Evolutionary conservation across 768 basidiomycete genomes (phyloP).

Genomic region (Saitozyma sp.): DNA sequence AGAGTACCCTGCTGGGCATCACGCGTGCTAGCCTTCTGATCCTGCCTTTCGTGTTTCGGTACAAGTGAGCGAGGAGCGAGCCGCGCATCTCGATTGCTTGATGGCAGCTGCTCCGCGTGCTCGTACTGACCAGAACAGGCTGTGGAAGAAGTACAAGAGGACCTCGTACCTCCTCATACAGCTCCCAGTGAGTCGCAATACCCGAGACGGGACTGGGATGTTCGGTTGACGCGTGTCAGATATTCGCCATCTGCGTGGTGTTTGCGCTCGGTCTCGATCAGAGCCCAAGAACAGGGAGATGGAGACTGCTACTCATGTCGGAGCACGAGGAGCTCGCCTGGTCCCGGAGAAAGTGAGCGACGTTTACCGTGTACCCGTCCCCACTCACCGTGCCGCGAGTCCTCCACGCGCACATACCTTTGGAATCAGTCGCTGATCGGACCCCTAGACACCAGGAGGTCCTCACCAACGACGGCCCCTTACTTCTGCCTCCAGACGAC

Average conservation of each 20-base stretch:
- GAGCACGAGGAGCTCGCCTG: conserved; percentile 57
- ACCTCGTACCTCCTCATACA: conserved; percentile 53
- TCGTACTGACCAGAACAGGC: conserved; percentile 26
- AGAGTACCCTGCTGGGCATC: conserved; percentile 53
- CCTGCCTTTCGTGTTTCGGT: conserved; percentile 44
- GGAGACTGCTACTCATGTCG: conserved; percentile 57
- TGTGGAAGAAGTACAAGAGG: conserved; percentile 54
- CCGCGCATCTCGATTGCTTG: too few species aligned
- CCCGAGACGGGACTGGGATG: background rate
- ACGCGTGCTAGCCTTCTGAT: conserved; percentile 52
- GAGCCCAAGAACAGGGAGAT: conserved; percentile 53
- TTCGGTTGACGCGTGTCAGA: conserved; percentile 25
- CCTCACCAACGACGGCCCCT: conserved; percentile 51
- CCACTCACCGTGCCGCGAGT: background rate
- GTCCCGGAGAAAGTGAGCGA: conserved; percentile 51
- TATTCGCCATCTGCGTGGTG: conserved; percentile 55
- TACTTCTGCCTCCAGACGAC: conserved; percentile 52
- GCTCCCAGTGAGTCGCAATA: conserved; percentile 51
- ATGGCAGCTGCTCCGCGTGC: background rate
- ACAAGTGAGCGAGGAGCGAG: conserved; percentile 27
- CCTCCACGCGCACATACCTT: background rate
- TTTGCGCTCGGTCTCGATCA: conserved; percentile 56
- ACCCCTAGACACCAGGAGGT: conserved; percentile 52
- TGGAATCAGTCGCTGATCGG: background rate
- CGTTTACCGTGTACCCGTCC: too few species aligned